Conservation (phyloP, 2,329 filamentous ascomycete species). For the Macrophomina pseudophaseolina region DNA sequence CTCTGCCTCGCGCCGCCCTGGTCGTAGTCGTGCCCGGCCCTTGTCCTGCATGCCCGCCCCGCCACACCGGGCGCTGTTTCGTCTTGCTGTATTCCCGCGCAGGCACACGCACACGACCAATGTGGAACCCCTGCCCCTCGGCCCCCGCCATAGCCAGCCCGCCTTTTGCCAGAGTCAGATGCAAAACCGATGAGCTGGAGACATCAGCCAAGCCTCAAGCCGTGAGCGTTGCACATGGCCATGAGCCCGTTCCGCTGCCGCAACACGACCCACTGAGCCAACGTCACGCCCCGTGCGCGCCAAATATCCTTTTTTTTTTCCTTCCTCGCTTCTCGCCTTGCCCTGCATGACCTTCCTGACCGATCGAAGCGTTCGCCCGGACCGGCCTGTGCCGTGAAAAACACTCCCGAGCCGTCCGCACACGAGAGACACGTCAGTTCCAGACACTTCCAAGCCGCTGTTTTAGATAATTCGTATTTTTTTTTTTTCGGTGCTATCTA, state of each 20-base stretch:
- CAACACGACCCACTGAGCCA: constrained; percentile 10
- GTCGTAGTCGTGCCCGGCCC: background rate
- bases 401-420: constrained; percentile 14
- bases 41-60: background rate
- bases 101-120: constrained; percentile 5
- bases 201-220: constrained; percentile 21
- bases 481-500: constrained; percentile 21
- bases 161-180: constrained; percentile 20
- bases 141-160: constrained; percentile 15
- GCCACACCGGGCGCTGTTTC: constrained; percentile 14
- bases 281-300: background rate
- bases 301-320: constrained; percentile 9
- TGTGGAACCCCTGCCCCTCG: constrained; percentile 4
- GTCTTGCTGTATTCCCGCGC: constrained; percentile 12
- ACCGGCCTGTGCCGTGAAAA: constrained; percentile 10
- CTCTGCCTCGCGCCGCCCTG: too few species aligned
- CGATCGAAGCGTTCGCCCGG: constrained; percentile 14
- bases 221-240: constrained; percentile 23
- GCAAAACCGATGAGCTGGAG: constrained; percentile 18
- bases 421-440: constrained; percentile 7
- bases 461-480: constrained; percentile 4
- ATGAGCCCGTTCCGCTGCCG: constrained; percentile 18
- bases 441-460: constrained; percentile 2
- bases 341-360: constrained; percentile 18
- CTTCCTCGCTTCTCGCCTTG: constrained; percentile 1